phyloP scores from a whole-genome alignment of 805 yeast genomes.

The Candida andamanensis region DNA sequence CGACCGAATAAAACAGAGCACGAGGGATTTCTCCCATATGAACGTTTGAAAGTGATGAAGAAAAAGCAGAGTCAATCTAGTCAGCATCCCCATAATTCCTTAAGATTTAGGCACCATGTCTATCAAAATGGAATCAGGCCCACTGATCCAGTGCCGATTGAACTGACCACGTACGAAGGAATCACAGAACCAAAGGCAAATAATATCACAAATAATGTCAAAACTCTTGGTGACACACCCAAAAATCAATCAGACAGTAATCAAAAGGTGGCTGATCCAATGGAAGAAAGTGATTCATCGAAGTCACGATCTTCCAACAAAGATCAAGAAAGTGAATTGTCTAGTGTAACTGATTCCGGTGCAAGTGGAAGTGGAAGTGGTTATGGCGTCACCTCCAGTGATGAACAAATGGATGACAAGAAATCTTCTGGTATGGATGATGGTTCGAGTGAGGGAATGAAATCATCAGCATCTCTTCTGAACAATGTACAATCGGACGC shows the following conservation, averaged over 20 bases:
- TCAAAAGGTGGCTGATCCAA: too few species aligned
- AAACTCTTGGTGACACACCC: too few species aligned
- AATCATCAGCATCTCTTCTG: constrained; percentile 1
- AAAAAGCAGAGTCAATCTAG: constrained; percentile 11
- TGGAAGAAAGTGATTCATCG: too few species aligned
- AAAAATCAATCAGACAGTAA: too few species aligned
- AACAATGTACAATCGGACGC: constrained; percentile 1
- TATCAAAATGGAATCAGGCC: constrained; percentile 19
- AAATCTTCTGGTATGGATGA: constrained; percentile 2
- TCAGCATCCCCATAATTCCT: constrained; percentile 3
- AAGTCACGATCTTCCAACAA: too few species aligned
- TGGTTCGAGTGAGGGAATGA: constrained; percentile 4
- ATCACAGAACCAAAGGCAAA: too few species aligned
- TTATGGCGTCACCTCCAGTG: constrained; percentile 11
- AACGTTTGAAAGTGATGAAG: constrained; percentile 21
- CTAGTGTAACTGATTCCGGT: too few species aligned
- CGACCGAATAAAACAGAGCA: neutral
- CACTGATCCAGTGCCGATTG: constrained; percentile 15
- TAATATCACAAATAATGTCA: too few species aligned
- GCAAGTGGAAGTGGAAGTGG: too few species aligned
- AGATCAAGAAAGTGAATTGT: too few species aligned
- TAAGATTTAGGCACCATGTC: too few species aligned
- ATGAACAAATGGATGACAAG: constrained; percentile 9
- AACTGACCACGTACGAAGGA: too few species aligned
- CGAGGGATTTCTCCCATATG: constrained; percentile 19